Base-by-base conservation (phyloP, 306 rosid genomes). In the Cucumis hystrix region DNA sequence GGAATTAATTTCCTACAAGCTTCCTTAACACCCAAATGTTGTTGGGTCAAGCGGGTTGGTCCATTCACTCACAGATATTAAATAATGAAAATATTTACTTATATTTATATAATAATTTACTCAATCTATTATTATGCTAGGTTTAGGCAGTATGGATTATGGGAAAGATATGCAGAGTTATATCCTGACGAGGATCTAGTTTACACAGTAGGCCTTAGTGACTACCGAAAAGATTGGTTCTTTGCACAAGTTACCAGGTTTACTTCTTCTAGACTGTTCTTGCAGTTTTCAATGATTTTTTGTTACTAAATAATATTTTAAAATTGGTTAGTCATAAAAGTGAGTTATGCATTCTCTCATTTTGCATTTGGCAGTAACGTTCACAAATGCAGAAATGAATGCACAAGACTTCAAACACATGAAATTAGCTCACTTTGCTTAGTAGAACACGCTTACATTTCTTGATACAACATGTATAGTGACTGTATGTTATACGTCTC, bases 181-280 rank as follows among this genome's bases (percentile, higher is more conserved):
- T 86, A 84, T 80, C 85, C 85, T 9, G 71, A 77, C 23, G 55
- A 52, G 15, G 89, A 86, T 69, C 57, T 86, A n/a, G 72, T 86
- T 39, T 86, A 83, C 67, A 77, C 79, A 0, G 57, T 80, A 9
- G 85, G 85, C 11, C 43, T 52, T 9, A 77, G 78, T 13, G 87
- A 86, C 23, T 86, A 79, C 12, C 47, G 54, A 17, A 83, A 79
- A 16, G 87, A 86, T 75, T 86, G 83, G 80, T 86, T 79, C 81
- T 86, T 81, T 7, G 87, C 82, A 60, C 89, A 86, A 3, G 86
- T 81, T 70, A 79, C 89, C 78, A 90, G 98, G 98, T 92, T n/a
- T 66, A 30, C 57, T 47, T 45, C 63, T 47, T 80, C 65, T 47
- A 28, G 9, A 28, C 52, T 51, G 15, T 72, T 72, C 40, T 71